Evolutionary conservation across 495 filamentous ascomycete species (phyloP).

Genomic region (Staphylotrichum longicolle): DNA sequence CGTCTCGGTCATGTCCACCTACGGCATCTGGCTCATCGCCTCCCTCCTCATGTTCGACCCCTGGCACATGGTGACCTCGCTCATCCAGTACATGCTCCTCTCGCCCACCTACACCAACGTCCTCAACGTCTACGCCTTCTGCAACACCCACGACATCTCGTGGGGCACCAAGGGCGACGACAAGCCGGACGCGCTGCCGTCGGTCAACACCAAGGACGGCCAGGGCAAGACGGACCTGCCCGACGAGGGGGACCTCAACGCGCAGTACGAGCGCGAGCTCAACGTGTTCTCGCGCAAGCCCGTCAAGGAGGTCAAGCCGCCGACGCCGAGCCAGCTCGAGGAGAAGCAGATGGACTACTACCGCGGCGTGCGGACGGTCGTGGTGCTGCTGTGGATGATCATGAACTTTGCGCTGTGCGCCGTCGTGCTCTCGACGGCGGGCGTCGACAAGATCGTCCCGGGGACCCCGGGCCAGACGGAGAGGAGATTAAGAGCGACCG

Average conservation of each 20-base stretch:
- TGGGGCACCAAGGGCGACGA: constrained; percentile 99
- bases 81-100: constrained; percentile 94
- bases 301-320: constrained; percentile 62
- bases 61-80: constrained; percentile 97
- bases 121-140: constrained; percentile 97
- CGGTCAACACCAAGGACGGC: constrained; percentile 82
- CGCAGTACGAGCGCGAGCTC: constrained; percentile 88
- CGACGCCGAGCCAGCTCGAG: constrained; percentile 54
- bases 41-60: constrained; percentile 97
- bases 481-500: constrained; percentile 44
- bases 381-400: constrained; percentile 95
- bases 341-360: constrained; percentile 98
- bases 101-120: constrained; percentile 99
- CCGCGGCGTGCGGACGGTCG: constrained; percentile 86
- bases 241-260: constrained; percentile 76
- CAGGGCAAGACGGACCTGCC: constrained; percentile 94
- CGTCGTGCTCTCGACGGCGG: constrained; percentile 81
- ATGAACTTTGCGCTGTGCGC: constrained; percentile 88
- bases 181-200: constrained; percentile 85
- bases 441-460: constrained; percentile 63
- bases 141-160: constrained; percentile 99
- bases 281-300: constrained; percentile 66
- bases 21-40: constrained; percentile 87
- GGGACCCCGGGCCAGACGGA: constrained; percentile 38
- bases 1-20: constrained; percentile 86